Evolutionary conservation across 1,284 basidiomycete genomes (phyloP), one percentile per base, ranked within the genome.

Genomic region (Inonotus hispidus): DNA sequence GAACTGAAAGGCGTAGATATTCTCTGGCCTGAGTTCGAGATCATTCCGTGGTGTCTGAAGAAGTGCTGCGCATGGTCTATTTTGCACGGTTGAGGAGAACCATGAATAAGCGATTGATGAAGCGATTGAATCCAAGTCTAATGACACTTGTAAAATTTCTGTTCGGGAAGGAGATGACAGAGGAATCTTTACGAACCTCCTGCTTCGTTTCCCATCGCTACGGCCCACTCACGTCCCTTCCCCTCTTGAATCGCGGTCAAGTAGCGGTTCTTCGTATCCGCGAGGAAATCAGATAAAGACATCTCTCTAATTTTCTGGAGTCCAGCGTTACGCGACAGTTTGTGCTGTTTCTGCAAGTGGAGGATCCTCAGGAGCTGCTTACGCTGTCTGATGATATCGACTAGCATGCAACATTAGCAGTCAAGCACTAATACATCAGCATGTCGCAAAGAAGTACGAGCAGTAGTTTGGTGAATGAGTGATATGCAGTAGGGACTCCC

Each of bases 131-230:
- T 98, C 95, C 43, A 97, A 84, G 74, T 98, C 95, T 97, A 19
- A n/a, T 41, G 21, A 39, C 29, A 50, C 37, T 29, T 32, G 4
- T 32, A 32, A 32, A 16, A 43, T 43, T 43, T 16, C 13, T 14
- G 41, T 5, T 43, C 16, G 19, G 41, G 14, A 43, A 16, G 41
- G 19, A 16, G 41, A 5, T 16, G 13, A 16, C 19, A 8, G 19
- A 21, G 21, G 19, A 21, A 47, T 13, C 13, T 39, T n/a, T 45
- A 68, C 82, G 63, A 69, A 93, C 94, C 93, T 70, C 93, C 93
- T 10, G 94, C 91, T 73, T 96, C 93, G 70, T 97, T 96, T 1
- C 94, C 94, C 83, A 93, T 91, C 0, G 86, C 87, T 4, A 95
- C 78, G 0, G 82, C 88, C 93, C 93, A 97, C 47, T 85, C 81